Evolutionary conservation across 371 early-diverging fungal genomes (phyloP).

Genomic region (Mucor racemosus): DNA sequence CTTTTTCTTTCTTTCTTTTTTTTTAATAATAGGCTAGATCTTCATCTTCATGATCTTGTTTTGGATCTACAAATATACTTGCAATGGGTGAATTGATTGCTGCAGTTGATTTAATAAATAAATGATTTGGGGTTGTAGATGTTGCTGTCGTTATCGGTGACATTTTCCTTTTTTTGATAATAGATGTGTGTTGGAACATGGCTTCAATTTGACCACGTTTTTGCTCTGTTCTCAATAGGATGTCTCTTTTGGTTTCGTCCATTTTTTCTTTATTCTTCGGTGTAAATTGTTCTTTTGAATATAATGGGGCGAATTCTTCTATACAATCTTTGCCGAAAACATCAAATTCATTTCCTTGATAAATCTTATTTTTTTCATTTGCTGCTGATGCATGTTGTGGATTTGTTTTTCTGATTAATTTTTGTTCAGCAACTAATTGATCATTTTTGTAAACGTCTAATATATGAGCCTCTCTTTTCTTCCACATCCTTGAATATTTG

Average conservation of each 20-base stretch:
- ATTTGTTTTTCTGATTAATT: neutral
- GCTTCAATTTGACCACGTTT: conserved; percentile 5
- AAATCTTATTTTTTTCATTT: neutral
- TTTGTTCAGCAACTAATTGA: neutral
- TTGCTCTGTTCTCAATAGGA: neutral
- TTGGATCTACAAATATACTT: neutral
- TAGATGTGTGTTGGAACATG: neutral
- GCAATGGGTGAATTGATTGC: conserved; percentile 17
- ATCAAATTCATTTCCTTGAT: conserved; percentile 24
- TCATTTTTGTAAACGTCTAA: conserved; percentile 16
- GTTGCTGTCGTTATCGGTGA: neutral
- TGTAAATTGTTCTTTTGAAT: conserved; percentile 12
- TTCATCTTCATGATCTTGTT: neutral
- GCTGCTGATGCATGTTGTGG: neutral
- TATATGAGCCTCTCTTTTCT: conserved; percentile 14
- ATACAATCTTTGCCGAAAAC: conserved; percentile 3
- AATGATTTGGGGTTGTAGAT: neutral
- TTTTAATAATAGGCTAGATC: conserved; percentile 15
- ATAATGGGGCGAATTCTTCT: conserved; percentile 9
- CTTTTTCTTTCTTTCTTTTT: no score
- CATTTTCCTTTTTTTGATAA: conserved; percentile 10
- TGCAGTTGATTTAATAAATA: conserved; percentile 12
- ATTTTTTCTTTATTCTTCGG: neutral
- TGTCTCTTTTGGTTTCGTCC: neutral
- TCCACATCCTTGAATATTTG: conserved; percentile 15